A percentile compares a stretch with the other conserved stretches of the same genome.
Evolutionary conservation across 2,329 filamentous ascomycete genomes (phyloP).

Genomic region (Ceratocystis smalleyi): DNA sequence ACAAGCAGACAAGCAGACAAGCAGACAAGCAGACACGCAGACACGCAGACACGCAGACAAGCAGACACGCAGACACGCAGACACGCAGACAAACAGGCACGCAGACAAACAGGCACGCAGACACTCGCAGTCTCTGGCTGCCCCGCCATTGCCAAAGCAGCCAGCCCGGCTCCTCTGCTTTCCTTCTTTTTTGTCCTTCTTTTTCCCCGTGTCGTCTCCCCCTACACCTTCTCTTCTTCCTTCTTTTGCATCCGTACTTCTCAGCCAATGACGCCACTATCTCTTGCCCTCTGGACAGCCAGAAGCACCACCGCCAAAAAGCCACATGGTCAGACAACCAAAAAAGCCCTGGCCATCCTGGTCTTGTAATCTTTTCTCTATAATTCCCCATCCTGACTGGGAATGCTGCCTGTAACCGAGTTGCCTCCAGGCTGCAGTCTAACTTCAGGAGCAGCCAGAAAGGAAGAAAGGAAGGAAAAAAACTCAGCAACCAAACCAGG

Average conservation of each 20-base stretch:
- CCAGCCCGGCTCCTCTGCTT: neutral
- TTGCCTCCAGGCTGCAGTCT: neutral
- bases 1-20: too few species aligned
- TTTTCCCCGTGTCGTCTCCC: neutral
- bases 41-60: too few species aligned
- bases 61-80: too few species aligned
- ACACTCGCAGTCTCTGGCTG: too few species aligned
- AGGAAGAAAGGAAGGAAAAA: neutral
- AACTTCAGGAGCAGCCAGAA: neutral
- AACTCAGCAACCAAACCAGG: neutral
- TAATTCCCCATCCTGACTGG: conserved; percentile 9
- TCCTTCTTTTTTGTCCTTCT: neutral
- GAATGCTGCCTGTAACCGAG: conserved; percentile 12
- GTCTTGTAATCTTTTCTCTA: conserved; percentile 3
- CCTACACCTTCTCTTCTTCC: neutral
- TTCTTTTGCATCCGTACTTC: neutral
- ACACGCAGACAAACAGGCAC: too few species aligned
- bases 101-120: too few species aligned
- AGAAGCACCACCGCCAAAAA: neutral
- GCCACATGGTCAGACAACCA: conserved; percentile 3
- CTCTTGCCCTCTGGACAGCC: neutral
- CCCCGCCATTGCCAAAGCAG: too few species aligned
- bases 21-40: too few species aligned
- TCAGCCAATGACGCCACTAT: conserved; percentile 2
- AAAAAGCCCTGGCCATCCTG: neutral